Base-by-base conservation (phyloP, 352 stramenopile species). In the Globisporangium paroecandrum region DNA sequence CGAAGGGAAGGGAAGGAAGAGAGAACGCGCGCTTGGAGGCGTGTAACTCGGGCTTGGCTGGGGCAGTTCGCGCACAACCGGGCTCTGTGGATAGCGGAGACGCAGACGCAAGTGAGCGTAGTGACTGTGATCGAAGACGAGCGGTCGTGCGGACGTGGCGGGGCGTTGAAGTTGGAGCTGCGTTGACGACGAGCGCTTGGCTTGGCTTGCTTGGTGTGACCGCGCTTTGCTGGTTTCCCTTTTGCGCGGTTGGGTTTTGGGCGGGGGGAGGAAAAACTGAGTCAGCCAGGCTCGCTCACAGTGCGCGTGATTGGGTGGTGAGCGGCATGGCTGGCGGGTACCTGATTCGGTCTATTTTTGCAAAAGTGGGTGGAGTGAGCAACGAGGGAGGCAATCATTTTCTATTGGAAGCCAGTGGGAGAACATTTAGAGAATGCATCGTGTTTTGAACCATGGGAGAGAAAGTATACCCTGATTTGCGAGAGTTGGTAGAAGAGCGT, bases 251-350 rank as follows among this genome's bases (percentile, higher is more conserved):
- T 46, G 7, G 22, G 8, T 56, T 56, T 56, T 25, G 49, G n/a
- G 49, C 9, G n/a, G 49, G 49, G 49, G 49, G 49, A 56, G 49
- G 49, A 56, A 56, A 10, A 51, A 24, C 49, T 56, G 49, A 56
- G 49, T 56, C 49, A 56, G 49, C 15, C n/a, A 20, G 38, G 38
- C 38, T 46, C 3, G 15, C 12, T 13, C 6, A 13, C 5, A 54
- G n/a, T 25, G 20, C 3, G 47, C 20, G 20, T 56, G 49, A 56
- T 25, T 29, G 49, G 49, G 49, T 56, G 49, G 49, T 51, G 43
- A 51, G 43, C n/a, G 43, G 43, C 43, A 51, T 51, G 43, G 18
- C 43, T 51, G 43, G 43, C 18, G 43, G 43, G 43, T 51, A 51
- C 43, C 43, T 51, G 43, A 51, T 51, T 51, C 43, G 43, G 43